Conservation (phyloP, 2,329 filamentous ascomycete genomes). For the Moelleriella libera region DNA sequence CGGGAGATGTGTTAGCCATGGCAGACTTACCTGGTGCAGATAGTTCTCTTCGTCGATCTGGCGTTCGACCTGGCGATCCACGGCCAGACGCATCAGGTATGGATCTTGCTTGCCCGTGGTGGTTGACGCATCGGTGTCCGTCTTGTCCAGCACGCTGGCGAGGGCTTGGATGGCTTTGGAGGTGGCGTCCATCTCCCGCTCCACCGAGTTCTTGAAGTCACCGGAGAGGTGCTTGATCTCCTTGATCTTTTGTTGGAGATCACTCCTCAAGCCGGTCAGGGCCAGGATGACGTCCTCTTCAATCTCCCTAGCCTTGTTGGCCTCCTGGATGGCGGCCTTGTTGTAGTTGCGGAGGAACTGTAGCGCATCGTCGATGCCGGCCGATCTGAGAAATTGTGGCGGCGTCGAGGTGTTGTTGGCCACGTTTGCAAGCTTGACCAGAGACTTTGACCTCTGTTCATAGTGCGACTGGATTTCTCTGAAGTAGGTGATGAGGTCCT, state of each 20-base stretch:
- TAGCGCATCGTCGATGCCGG: slow-evolving; percentile 78
- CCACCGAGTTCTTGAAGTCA: slow-evolving; percentile 93
- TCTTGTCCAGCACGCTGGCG: slow-evolving; percentile 68
- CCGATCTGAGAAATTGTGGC: slow-evolving; percentile 60
- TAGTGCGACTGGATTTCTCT: slow-evolving; percentile 83
- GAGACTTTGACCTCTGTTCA: slow-evolving; percentile 68
- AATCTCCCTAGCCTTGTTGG: slow-evolving; percentile 80
- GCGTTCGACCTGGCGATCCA: slow-evolving; percentile 80
- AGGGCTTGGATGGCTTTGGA: slow-evolving; percentile 64
- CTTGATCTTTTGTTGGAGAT: slow-evolving; percentile 92
- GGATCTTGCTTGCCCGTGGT: slow-evolving; percentile 83
- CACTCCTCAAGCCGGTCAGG: slow-evolving; percentile 70
- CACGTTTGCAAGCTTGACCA: slow-evolving; percentile 70
- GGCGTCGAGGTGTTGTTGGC: slow-evolving; percentile 70
- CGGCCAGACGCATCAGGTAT: slow-evolving; percentile 70
- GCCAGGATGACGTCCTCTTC: slow-evolving; percentile 85
- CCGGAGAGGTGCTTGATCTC: slow-evolving; percentile 89
- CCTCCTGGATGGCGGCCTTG: slow-evolving; percentile 63
- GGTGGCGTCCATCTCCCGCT: slow-evolving; percentile 84
- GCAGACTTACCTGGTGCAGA: slow-evolving; percentile 58
- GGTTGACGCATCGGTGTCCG: slow-evolving; percentile 58
- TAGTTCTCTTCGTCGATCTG: slow-evolving; percentile 98
- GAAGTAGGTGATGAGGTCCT: slow-evolving; percentile 89
- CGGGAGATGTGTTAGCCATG: neutral
- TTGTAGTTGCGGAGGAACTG: slow-evolving; percentile 72